Base-by-base conservation (phyloP, 495 filamentous ascomycete genomes). In the Penicillium silybi region DNA sequence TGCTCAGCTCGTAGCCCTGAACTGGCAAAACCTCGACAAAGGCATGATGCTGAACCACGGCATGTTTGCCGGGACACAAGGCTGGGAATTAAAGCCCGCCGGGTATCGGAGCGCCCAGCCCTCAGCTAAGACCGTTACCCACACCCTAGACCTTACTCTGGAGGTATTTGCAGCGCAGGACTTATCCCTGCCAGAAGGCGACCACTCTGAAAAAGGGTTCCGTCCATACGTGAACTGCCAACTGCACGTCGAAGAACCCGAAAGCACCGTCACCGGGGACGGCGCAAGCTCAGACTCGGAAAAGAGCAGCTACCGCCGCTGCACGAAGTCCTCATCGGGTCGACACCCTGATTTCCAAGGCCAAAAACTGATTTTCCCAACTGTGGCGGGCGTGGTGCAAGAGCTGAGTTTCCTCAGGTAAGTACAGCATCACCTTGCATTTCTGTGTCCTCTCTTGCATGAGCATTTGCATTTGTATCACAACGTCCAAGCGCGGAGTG, bases 41-140 rank as follows among this genome's bases (percentile, higher is more conserved):
- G 92, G 89, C 11, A 95, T 90, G 87, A 97, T 97, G 92, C 80
- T 96, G 1, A 96, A 96, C 61, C 83, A 90, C 59, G 92, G 82
- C 50, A 92, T 97, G 90, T 97, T 97, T 64, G 77, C 79, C 4
- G 86, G 85, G 10, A 86, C 86, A 2, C 76, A 74, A 4, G 92
- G 92, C 16, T 97, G 89, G 76, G 84, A 93, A 1, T 75, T 93
- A 2, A 97, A 97, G 61, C 92, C 92, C 0, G 64, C 75, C 22
- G 86, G 83, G 17, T 88, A 85, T 57, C 75, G 80, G 35, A 78
- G 76, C 54, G 48, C 62, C 22, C 59, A 67, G 5, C 44, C 49
- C 7, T 50, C 54, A 18, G 48, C 56, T 0, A 43, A 43, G 1
- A 55, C 60, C 3, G 58, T 80, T 6, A 38, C 22, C 13, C 66